Evolutionary conservation across 2,329 filamentous ascomycete species (phyloP), one percentile per base, ranked within the genome.

Genomic region (Rhexocercosporidium sp.): DNA sequence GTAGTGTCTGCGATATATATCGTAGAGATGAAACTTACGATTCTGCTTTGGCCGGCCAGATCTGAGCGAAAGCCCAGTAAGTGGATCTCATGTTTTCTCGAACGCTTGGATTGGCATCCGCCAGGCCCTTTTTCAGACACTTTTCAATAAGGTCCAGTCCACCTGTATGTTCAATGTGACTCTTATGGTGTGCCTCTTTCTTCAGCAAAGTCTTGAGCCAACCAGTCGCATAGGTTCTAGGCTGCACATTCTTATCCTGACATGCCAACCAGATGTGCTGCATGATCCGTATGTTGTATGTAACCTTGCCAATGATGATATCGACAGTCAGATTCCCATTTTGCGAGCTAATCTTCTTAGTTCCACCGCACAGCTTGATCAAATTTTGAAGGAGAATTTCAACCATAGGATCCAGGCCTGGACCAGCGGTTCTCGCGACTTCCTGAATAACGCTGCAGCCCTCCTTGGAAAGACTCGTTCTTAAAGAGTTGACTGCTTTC

Each of bases 161-260:
- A 49, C 94, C 94, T 0, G 87, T 87, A 75, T 96, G 93, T 77
- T 98, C 95, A 67, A 98, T 84, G 47, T 93, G 89, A 69, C 83
- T 87, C 80, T 94, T 97, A 79, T 97, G 92, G 70, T 88, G 85
- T 0, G 87, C 82, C 77, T 96, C 92, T 74, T 93, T 92, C 72
- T 86, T 90, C 46, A 99, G 81, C 22, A 98, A 79, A 0, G 91
- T 96, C 79, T 90, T 92, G 34, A 98, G 81, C 96, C 96, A 99
- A 8, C 86, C 90, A 1, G 91, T 85, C 1, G 90, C 91, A 78
- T 90, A 97, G 1, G 88, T 87, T 69, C 96, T 89, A 18, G 94
- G 91, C 75, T 96, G 92, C 2, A 94, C 90, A 76, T 97, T 98
- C 82, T 97, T 98, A 81, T 99, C 95, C 77, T 96, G 91, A 69